Conservation (phyloP, 1,284 basidiomycete species). For the Irpex lacteus region DNA sequence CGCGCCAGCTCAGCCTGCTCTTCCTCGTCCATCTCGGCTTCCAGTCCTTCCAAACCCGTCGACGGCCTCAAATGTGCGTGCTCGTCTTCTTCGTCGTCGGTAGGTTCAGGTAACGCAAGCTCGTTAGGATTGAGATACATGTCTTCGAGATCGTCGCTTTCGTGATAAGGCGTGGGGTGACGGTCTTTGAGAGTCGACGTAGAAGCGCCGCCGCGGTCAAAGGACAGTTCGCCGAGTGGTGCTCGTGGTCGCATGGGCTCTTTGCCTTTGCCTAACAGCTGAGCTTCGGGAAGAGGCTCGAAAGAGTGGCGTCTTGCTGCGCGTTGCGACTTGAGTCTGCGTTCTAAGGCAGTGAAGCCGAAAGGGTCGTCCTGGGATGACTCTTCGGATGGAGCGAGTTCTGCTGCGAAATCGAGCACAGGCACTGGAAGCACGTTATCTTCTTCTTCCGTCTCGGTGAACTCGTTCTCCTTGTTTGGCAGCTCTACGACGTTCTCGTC, state of each 20-base stretch:
- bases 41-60: constrained; percentile 11
- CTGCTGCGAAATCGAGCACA: not conserved
- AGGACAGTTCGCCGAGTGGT: constrained; percentile 10
- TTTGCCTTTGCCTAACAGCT: constrained; percentile 6
- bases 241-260: constrained; percentile 1
- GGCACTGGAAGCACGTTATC: not conserved
- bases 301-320: constrained; percentile 1
- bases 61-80: not conserved
- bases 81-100: constrained; percentile 8
- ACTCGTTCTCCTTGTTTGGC: constrained; percentile 6
- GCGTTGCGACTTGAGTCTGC: constrained; percentile 31
- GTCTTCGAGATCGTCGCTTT: constrained; percentile 14
- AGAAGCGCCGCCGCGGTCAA: not conserved
- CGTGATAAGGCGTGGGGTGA: constrained; percentile 13
- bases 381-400: constrained; percentile 9
- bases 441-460: not conserved
- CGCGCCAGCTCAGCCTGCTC: constrained; percentile 1
- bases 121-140: constrained; percentile 12
- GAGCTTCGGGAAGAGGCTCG: not conserved
- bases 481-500: not conserved
- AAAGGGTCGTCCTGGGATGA: constrained; percentile 36
- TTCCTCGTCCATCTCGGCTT: constrained; percentile 14
- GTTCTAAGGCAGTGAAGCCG: constrained; percentile 41
- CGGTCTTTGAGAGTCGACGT: constrained; percentile 4
- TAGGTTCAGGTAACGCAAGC: not conserved